A percentile compares a stretch with the other conserved stretches of the same genome.
These are phyloP conservation scores for Aspergillus thermomutatus DNA, from an alignment of 2,329 filamentous ascomycete species.

Conservation along the genomic window DNA sequence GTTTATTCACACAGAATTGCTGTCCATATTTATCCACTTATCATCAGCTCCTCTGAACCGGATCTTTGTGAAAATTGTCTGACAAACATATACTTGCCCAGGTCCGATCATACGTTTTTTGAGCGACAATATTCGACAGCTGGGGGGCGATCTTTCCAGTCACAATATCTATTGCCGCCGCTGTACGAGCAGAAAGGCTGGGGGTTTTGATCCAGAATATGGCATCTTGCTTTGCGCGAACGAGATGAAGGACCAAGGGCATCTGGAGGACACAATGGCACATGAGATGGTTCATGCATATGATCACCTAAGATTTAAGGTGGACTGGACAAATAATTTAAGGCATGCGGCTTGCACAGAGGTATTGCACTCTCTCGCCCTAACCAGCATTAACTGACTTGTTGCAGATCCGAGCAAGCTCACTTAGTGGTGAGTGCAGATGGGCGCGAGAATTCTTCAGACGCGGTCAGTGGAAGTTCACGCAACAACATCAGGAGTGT, in stretches of 20 bases:
- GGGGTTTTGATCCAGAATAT: constrained; percentile 81
- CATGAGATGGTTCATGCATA: constrained; percentile 99
- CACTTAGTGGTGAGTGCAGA: constrained; percentile 88
- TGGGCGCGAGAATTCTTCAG: constrained; percentile 84
- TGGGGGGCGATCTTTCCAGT: constrained; percentile 71
- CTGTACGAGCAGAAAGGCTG: constrained; percentile 69
- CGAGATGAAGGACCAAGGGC: constrained; percentile 72
- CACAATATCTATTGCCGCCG: constrained; percentile 78
- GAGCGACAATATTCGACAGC: constrained; percentile 71
- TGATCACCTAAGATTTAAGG: constrained; percentile 87
- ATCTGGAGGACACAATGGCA: constrained; percentile 88
- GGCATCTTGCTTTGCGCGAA: constrained; percentile 94
- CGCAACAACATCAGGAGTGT: constrained; percentile 90
- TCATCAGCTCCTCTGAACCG: background rate
- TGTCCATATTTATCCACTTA: background rate
- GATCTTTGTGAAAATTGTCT: background rate
- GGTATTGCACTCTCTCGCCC: constrained; percentile 46
- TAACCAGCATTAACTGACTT: constrained; percentile 9
- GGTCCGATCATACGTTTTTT: constrained; percentile 83
- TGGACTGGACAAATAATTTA: constrained; percentile 76
- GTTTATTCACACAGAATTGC: background rate
- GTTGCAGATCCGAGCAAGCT: constrained; percentile 79
- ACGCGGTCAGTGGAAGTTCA: constrained; percentile 80
- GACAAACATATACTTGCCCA: constrained; percentile 13
- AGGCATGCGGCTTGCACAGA: constrained; percentile 92